Base-by-base conservation (phyloP, 768 basidiomycete genomes). In the Zangia roseola region DNA sequence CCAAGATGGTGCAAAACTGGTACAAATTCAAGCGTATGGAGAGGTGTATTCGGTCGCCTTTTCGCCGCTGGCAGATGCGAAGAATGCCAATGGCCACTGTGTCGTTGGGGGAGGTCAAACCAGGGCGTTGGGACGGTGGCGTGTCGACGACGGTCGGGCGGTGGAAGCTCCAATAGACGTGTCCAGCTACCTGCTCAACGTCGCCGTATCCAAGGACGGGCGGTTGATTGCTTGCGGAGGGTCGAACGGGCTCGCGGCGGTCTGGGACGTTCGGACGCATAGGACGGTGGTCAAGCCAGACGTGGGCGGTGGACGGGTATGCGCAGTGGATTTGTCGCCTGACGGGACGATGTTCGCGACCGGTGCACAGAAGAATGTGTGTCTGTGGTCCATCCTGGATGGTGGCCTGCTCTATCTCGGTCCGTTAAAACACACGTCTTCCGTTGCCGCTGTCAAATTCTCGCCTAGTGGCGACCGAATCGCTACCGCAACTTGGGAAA, bases 401-500 rank as follows among this genome's bases (percentile, higher is more conserved):
- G 48, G 48, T 31, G 43, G 24, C n/a, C 39, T 14, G 5, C 23
- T 50, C 28, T 28, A 12, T 7, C 28, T 54, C 7, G 43, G 47
- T 25, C 52, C 52, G 2, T 14, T 53, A 14, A 13, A 33, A 31
- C 52, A 54, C n/a, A 25, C 25, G 8, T 37, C 31, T 13, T 31
- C 19, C 4, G 25, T 54, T 6, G 34, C 30, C 2, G 48, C 39
- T 7, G 53, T 54, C 49, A 43, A 46, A 19, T 69, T 69, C 14
- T 72, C 67, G 43, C 71, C 53, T 20, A 45, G 42, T 33, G 53
- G 53, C 23, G 45, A 33, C 36, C 48, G 45, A 36, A 34, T 54
- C 28, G 53, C 50, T 20, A 50, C 50, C 5, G 53, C 53, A n/a
- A 54, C 52, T 14, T 53, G 51, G 46, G 46, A 47, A 34, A 23